Conservation (phyloP, 176 grass and related monocot genomes). For the Zoysia pacifica region DNA sequence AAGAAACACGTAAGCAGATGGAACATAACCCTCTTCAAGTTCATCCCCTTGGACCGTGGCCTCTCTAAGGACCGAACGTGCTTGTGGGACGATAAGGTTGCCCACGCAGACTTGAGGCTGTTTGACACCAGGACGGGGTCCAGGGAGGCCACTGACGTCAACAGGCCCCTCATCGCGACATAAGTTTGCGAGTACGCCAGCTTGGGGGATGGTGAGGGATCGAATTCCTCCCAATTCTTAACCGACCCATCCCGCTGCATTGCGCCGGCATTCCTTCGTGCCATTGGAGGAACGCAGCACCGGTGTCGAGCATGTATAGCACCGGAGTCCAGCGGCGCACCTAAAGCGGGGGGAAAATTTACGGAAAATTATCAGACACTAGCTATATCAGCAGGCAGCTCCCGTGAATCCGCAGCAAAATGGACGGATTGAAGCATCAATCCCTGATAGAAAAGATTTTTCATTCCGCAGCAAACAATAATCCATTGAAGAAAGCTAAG, state of each 20-base stretch:
- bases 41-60: slow-evolving; percentile 62
- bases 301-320: slow-evolving; percentile 43
- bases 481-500: neutral
- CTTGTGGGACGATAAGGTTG: slow-evolving; percentile 60
- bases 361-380: neutral
- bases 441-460: neutral
- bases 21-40: slow-evolving; percentile 64
- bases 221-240: slow-evolving; percentile 70
- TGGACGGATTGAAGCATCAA: neutral
- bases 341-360: slow-evolving; percentile 11
- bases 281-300: slow-evolving; percentile 55
- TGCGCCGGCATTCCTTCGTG: slow-evolving; percentile 68
- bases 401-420: neutral
- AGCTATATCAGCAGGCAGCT: neutral
- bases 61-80: slow-evolving; percentile 62
- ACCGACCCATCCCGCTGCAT: slow-evolving; percentile 73
- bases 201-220: slow-evolving; percentile 73
- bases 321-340: slow-evolving; percentile 18
- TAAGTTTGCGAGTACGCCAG: slow-evolving; percentile 75
- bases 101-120: slow-evolving; percentile 58
- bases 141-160: slow-evolving; percentile 55
- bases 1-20: slow-evolving; percentile 67
- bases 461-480: neutral
- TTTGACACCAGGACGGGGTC: slow-evolving; percentile 52
- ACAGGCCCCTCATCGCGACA: slow-evolving; percentile 65